phyloP scores from a whole-genome alignment of 208 protist species.

The Angomonas ambiguus region DNA sequence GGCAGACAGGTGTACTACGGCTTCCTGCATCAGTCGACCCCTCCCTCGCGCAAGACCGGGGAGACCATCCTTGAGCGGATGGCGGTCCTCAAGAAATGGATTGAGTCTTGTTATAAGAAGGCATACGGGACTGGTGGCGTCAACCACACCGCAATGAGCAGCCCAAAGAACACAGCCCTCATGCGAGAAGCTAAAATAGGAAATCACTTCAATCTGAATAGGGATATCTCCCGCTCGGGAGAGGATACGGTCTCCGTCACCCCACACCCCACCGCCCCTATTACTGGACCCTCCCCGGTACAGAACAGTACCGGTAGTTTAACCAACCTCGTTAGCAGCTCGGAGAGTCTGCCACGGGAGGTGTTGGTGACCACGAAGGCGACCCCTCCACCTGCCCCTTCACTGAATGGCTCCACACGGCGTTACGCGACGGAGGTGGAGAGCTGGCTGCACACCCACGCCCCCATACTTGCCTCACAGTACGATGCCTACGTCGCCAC shows the following conservation, averaged over 20 bases:
- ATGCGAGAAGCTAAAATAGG: not conserved
- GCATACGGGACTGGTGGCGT: not conserved
- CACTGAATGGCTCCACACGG: too few relatives aligned
- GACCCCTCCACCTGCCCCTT: not conserved
- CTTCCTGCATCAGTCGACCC: not conserved
- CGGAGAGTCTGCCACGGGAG: too few relatives aligned
- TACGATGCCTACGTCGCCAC: not conserved
- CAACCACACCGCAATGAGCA: not conserved
- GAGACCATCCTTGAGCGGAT: not conserved
- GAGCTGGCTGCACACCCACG: not conserved
- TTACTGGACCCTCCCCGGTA: too few relatives aligned
- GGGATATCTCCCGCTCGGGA: not conserved
- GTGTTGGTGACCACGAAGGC: not conserved
- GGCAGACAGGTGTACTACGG: not conserved
- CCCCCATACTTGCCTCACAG: not conserved
- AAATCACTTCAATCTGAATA: slow-evolving; percentile 1
- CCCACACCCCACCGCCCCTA: not conserved
- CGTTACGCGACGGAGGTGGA: not conserved
- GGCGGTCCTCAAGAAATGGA: not conserved
- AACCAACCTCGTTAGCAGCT: too few relatives aligned
- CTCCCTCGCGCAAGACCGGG: not conserved
- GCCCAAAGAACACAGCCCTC: not conserved
- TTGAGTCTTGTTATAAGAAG: not conserved
- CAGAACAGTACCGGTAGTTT: too few relatives aligned
- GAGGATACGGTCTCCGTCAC: not conserved